Evolutionary conservation across 352 stramenopile genomes (phyloP).

Genomic region (Hyphochytrium catenoides): DNA sequence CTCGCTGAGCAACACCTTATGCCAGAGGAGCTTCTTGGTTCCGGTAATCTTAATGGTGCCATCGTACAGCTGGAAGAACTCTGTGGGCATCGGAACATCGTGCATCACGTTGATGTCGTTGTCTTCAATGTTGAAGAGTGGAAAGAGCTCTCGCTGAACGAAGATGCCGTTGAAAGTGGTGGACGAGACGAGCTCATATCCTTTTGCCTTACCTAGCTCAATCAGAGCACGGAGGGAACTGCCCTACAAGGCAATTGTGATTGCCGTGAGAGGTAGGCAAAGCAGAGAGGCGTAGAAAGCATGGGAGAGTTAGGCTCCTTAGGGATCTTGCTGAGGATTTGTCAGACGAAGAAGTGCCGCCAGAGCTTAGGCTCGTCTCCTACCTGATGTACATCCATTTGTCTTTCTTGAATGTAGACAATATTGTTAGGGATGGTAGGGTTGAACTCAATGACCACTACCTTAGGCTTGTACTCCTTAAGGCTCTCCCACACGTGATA

Average conservation of each 20-base stretch:
- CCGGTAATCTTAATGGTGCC: conserved; percentile 37
- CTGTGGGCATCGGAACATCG: conserved; percentile 32
- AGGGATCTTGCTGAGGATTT: too few species aligned
- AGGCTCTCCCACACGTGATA: conserved; percentile 38
- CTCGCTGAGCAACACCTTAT: too few species aligned
- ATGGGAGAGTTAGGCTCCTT: too few species aligned
- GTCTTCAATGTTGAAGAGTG: conserved; percentile 16
- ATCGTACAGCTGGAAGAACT: conserved; percentile 57
- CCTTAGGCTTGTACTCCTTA: conserved; percentile 15
- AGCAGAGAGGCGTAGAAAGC: too few species aligned
- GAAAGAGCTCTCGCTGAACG: conserved; percentile 14
- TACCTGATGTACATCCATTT: conserved; percentile 25
- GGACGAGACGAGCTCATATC: conserved; percentile 33
- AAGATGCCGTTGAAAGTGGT: conserved; percentile 55
- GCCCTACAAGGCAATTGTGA: too few species aligned
- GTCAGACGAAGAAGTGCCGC: too few species aligned
- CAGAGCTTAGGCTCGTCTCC: too few species aligned
- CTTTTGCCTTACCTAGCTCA: conserved; percentile 20
- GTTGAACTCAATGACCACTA: conserved; percentile 55
- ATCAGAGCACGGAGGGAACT: conserved; percentile 32
- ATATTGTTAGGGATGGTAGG: conserved; percentile 48
- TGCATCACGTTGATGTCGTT: conserved; percentile 34
- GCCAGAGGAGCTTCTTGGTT: conserved; percentile 42
- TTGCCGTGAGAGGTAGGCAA: too few species aligned
- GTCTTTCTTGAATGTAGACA: conserved; percentile 29